Base-by-base conservation (phyloP, 495 filamentous ascomycete species). In the Penicillium bovifimosum region DNA sequence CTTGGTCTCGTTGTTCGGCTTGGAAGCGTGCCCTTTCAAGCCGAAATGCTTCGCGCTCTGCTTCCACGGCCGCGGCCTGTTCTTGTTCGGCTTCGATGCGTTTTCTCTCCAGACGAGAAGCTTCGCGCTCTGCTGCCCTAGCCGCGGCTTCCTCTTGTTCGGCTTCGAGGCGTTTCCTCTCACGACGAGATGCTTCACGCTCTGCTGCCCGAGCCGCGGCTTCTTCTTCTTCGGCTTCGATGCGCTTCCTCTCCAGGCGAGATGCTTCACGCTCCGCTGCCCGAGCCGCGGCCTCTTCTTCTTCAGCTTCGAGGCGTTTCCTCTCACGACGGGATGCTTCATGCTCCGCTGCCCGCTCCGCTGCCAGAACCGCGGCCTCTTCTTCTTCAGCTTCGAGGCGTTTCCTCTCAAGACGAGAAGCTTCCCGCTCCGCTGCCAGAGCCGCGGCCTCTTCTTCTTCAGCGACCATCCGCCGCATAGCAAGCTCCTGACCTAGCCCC, bases 401-500 rank as follows among this genome's bases (percentile, higher is more conserved):
- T 47, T 47, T 20, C 32, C 35, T 8, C 20, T 47, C 38, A 3
- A 17, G 20, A 48, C 33, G 46, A 38, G 33, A 28, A 18, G 46
- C 39, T 29, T 44, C 50, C n/a, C 32, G 35, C 14, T 50, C 45
- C n/a, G 54, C 47, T 41, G 41, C 59, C 5, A 40, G 29, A 24
- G 45, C 36, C 9, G 36, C 40, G 20, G 42, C 46, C 31, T 34
- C 24, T 47, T 50, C 39, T 45, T 62, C 47, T 17, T 65, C 61
- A 7, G 49, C 47, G 38, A 59, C 27, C 47, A 46, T 55, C 40
- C 46, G 56, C 13, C 64, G 66, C 53, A 66, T 70, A 4, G 75
- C 76, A 42, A 80, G 61, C 45, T 75, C 67, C 43, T 81, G 75
- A 9, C 77, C 79, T 49, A 81, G 66, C 6, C 68, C 64, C 44